Conservation (phyloP, 768 basidiomycete genomes). For the Fomitopsis serialis region DNA sequence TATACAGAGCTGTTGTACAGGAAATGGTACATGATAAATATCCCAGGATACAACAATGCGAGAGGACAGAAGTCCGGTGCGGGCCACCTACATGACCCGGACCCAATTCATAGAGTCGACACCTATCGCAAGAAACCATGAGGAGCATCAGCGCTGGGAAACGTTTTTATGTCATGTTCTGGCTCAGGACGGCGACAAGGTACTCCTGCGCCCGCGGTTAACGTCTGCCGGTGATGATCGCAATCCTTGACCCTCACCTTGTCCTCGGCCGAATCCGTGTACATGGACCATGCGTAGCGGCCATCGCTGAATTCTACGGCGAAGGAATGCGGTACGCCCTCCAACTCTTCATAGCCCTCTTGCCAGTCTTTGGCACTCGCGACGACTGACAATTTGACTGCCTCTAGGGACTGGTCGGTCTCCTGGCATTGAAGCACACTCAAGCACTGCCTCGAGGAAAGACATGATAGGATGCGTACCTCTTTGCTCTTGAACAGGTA, state of each 20-base stretch:
- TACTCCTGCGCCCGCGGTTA: neutral
- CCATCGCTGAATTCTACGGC: conserved; percentile 23
- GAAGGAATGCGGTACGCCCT: conserved; percentile 26
- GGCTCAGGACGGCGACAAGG: conserved; percentile 2
- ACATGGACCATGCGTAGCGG: conserved; percentile 21
- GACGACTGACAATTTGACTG: conserved; percentile 15
- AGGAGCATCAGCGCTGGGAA: neutral
- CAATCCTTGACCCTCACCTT: conserved; percentile 9
- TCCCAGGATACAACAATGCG: neutral
- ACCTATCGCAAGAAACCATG: neutral
- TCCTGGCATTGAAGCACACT: conserved; percentile 12
- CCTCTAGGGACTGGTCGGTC: conserved; percentile 15
- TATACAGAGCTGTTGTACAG: neutral
- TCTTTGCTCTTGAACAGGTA: conserved; percentile 24
- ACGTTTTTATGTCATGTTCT: neutral
- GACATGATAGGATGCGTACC: conserved; percentile 11
- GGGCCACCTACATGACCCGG: neutral
- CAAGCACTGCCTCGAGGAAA: neutral
- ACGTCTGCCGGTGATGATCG: neutral
- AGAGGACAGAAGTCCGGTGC: neutral
- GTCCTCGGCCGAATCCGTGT: conserved; percentile 16
- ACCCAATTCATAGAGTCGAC: neutral
- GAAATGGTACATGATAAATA: neutral
- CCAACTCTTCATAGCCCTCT: conserved; percentile 26
- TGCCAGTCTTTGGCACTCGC: conserved; percentile 22